Evolutionary conservation across 2,329 filamentous ascomycete species (phyloP).

Genomic region (Paracorniculantispora psalliotae): DNA sequence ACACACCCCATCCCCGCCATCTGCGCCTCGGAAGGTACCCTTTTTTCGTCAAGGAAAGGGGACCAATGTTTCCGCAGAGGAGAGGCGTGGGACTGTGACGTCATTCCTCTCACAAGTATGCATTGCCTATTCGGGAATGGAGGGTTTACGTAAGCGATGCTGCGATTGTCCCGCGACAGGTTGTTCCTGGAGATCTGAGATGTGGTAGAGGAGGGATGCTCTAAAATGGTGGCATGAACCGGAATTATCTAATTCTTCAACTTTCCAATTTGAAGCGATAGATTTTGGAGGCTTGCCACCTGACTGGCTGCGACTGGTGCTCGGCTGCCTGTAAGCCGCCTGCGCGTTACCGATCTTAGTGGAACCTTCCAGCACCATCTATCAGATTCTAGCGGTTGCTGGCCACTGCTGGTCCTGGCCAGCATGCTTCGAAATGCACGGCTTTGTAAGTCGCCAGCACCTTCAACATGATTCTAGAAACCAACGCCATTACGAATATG

Average conservation of each 20-base stretch:
- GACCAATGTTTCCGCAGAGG: background rate
- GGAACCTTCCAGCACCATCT: slow-evolving; percentile 24
- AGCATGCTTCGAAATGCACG: slow-evolving; percentile 17
- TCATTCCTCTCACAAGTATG: background rate
- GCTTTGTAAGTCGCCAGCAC: slow-evolving; percentile 16
- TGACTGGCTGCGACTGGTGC: background rate
- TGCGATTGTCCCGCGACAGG: no score
- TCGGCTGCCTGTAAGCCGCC: no score
- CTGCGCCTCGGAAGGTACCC: background rate
- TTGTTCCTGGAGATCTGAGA: background rate
- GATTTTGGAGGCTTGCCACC: no score
- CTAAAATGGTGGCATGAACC: background rate
- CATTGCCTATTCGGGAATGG: background rate
- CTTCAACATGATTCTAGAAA: slow-evolving; percentile 15
- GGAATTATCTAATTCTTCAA: no score
- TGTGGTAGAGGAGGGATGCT: background rate
- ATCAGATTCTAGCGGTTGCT: slow-evolving; percentile 19
- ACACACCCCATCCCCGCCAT: background rate
- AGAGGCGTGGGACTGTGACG: slow-evolving; percentile 4
- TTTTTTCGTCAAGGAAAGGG: background rate
- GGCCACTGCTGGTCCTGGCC: slow-evolving; percentile 14
- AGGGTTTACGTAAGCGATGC: background rate
- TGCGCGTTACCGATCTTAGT: slow-evolving; percentile 9
- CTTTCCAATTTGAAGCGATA: no score
- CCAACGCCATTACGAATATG: slow-evolving; percentile 5